Base-by-base conservation (phyloP, 371 early-diverging fungal genomes). In the Coemansia sp. region DNA sequence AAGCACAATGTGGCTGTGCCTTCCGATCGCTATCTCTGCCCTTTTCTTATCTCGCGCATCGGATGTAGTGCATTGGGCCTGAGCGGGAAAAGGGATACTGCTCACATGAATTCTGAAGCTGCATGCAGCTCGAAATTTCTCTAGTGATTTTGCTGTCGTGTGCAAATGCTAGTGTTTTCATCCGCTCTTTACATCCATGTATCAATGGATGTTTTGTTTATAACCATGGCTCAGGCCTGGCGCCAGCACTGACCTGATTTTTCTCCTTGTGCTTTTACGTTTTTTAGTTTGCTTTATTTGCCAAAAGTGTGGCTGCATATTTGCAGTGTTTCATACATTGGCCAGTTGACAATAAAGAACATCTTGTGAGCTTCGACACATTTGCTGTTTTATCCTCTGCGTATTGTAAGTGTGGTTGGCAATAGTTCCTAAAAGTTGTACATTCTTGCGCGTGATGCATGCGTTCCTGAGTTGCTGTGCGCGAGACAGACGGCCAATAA, bases 51-150 rank as follows among this genome's bases (percentile, higher is more conserved):
- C 29, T 29, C 7, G n/a, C 55, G 1, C 55, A 55, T 55, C 55
- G 54, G 27, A 11, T 22, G 22, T 26, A 26, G 34, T 10, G 34
- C 2, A 53, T 53, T 53, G 54, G 54, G 24, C 11, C 27, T 45
- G 24, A 53, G 54, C 22, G 51, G 51, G 24, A 51, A 53, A 27
- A 53, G 27, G 54, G 54, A 26, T 11, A 55, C 55, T 55, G 34
- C 55, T 29, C 55, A 29, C 31, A 31, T 27, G 31, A 27, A 27
- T 24, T 54, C 8, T 55, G 27, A 16, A 13, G 21, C 26, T 27
- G 27, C 27, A 53, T 53, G 54, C 54, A 53, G 14, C 29, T 53
- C 14, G 55, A 7, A 55, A 55, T 54, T 31, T 16, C 31, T 31
- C 10, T 5, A 53, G 8, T 22, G 22, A 7, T 14, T 52, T 52